phyloP scores from a whole-genome alignment of 371 early-diverging fungal species.

The Blastocladiella emersonii region DNA sequence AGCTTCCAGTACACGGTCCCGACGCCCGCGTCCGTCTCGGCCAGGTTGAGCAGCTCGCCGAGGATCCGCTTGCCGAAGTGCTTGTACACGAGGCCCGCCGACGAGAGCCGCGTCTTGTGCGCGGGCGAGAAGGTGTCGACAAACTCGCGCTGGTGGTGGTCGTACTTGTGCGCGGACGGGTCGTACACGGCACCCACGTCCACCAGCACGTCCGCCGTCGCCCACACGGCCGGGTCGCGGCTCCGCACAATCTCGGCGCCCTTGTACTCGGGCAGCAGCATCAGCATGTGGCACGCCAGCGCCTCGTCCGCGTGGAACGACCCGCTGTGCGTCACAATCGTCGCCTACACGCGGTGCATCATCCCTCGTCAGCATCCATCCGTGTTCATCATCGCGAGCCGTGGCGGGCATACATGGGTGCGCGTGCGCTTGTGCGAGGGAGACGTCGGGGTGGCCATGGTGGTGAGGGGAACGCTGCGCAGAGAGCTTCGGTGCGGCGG shows the following conservation, averaged over 20 bases:
- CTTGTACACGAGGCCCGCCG: slow-evolving; percentile 85
- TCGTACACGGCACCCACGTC: slow-evolving; percentile 96
- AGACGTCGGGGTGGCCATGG: not conserved
- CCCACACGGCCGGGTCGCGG: slow-evolving; percentile 68
- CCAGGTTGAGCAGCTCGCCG: slow-evolving; percentile 34
- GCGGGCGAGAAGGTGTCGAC: slow-evolving; percentile 66
- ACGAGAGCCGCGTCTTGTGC: slow-evolving; percentile 74
- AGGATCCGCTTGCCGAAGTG: slow-evolving; percentile 80
- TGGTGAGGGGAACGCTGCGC: no score
- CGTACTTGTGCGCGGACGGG: slow-evolving; percentile 62
- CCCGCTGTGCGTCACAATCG: slow-evolving; percentile 3
- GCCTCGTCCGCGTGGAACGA: slow-evolving; percentile 70
- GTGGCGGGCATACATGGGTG: not conserved
- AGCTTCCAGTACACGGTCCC: slow-evolving; percentile 60
- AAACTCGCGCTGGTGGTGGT: slow-evolving; percentile 97
- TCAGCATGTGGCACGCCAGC: slow-evolving; percentile 81
- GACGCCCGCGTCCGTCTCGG: slow-evolving; percentile 26
- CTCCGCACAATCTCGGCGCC: slow-evolving; percentile 59
- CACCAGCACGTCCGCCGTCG: slow-evolving; percentile 77
- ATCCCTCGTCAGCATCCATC: no score
- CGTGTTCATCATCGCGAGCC: no score
- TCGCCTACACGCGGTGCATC: not conserved
- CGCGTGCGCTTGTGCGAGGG: not conserved
- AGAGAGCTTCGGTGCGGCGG: no score
- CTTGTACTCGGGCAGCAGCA: slow-evolving; percentile 47